Base-by-base conservation (phyloP, 2,329 filamentous ascomycete species). In the Fusarium chlamydosporum region DNA sequence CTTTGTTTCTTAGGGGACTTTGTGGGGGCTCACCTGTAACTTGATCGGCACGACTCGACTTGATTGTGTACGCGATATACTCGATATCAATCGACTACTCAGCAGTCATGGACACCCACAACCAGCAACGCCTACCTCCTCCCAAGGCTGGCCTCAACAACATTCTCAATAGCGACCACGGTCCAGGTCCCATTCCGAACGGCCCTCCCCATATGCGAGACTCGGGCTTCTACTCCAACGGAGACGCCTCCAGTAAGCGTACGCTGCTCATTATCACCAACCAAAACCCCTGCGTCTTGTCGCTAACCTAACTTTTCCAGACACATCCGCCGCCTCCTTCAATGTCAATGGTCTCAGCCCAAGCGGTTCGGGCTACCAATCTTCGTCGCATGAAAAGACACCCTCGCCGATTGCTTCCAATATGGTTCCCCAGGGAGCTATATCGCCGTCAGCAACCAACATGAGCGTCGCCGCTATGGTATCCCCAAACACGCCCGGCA, bases 401-500 rank as follows among this genome's bases (percentile, higher is more conserved):
- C 88, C 88, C 1, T 90, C 88, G 2, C 88, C 88, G 10, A 85
- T 86, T 18, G 81, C 84, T 40, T 71, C 82, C 38, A 84, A 85
- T 71, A 78, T 84, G 61, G 75, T 84, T 18, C 83, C 84, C 2
- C 86, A 86, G 43, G 78, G 86, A 11, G 76, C 89, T 18, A 79
- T 86, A 35, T 89, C 88, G 9, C 86, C 88, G 7, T 77, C 82
- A 1, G 82, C 84, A 15, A 85, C 84, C 71, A 85, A 86, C 74
- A 91, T 91, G 88, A 90, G 87, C 61, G 87, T 90, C 40, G 86
- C 88, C 20, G 88, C 88, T 18, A 89, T 90, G 79, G 86, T 90
- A 12, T 90, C 88, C 18, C 88, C 88, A 7, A 86, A 86, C 2
- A 83, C 84, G 2, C 80, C 85, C 7, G 79, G 78, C 7, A 80